Evolutionary conservation across 208 protist genomes (phyloP), one percentile per base, ranked within the genome.

Genomic region (Balamuthia mandrillaris): DNA sequence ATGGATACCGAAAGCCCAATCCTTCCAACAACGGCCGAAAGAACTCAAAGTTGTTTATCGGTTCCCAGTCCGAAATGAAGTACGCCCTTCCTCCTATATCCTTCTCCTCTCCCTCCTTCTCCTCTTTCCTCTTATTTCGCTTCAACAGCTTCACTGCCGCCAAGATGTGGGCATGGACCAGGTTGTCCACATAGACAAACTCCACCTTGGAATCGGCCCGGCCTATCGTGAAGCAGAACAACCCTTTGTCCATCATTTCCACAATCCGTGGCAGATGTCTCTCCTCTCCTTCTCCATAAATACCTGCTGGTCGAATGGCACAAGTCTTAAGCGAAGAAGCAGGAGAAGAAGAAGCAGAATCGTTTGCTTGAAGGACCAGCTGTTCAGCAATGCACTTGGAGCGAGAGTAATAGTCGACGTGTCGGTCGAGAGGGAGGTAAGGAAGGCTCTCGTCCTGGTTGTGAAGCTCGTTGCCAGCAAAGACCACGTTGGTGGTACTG

Each of bases 161-260:
- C 6, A 89, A 58, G 14, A 89, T 37, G 52, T 89, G 87, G 33
- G 87, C 61, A 27, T 70, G 29, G 21, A 85, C 87, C 12, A 86
- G 51, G 63, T 89, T 89, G 27, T 89, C 87, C 44, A 89, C 83
- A 56, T 89, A 87, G 10, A 89, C 61, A 58, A 88, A 89, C 68
- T 89, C 87, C 41, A 79, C 66, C 66, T 75, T 75, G 1, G 66
- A 0, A 24, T 75, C 66, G 10, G 66, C 39, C 33, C 39, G 7
- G 12, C 66, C 66, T 10, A 75, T 44, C 10, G 66, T 75, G 66
- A 75, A 75, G 27, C 66, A 75, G 24, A 54, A 66, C 31, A 65
- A 7, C 18, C 81, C 52, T 81, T 58, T 47, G 52, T 56, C 60
- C 24, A 82, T 78, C 21, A 61, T 33, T 10, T 66, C 78, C 84